Conservation (phyloP, 257 asterid species). For the Rehmannia glutinosa region DNA sequence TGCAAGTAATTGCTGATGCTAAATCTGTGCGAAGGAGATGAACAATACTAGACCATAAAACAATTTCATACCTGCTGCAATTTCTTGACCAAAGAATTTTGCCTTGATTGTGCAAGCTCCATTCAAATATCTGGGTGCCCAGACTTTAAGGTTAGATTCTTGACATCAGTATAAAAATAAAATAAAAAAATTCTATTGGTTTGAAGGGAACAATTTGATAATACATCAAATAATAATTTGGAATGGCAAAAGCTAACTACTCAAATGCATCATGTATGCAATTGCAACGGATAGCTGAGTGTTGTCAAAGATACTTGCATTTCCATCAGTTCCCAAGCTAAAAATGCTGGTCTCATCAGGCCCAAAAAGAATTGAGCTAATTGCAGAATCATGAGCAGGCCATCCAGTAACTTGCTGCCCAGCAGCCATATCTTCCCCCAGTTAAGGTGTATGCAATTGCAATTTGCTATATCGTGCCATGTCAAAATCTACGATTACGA, state of each 20-base stretch:
- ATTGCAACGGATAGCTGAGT: conserved; percentile 17
- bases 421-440: conserved; percentile 80
- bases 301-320: conserved; percentile 47
- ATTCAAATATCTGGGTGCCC: conserved; percentile 70
- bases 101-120: conserved; percentile 99
- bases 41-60: neutral
- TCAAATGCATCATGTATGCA: conserved; percentile 5
- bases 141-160: conserved; percentile 29
- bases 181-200: neutral
- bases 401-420: conserved; percentile 96
- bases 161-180: neutral
- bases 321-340: conserved; percentile 91
- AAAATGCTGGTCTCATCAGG: conserved; percentile 96
- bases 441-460: conserved; percentile 38
- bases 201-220: neutral
- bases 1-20: neutral
- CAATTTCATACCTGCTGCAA: conserved; percentile 64
- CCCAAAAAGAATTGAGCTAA: conserved; percentile 85
- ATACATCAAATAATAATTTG: neutral
- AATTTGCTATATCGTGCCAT: neutral
- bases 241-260: neutral
- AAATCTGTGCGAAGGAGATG: neutral
- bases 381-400: conserved; percentile 97
- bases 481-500: neutral
- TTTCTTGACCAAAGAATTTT: conserved; percentile 82